Base-by-base conservation (phyloP, 352 stramenopile genomes). In the Aphanomyces astaci region DNA sequence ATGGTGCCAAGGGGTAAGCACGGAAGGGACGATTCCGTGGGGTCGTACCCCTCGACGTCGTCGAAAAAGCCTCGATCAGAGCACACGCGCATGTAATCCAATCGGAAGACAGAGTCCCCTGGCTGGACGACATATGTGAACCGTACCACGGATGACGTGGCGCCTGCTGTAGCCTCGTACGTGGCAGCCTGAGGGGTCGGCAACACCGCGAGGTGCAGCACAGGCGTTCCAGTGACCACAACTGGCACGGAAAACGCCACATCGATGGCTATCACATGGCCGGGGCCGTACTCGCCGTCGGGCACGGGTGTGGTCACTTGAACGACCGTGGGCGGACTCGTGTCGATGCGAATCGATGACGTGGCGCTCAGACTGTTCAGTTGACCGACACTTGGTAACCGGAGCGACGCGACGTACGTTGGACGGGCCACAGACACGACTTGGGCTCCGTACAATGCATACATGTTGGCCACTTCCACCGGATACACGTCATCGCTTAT, bases 301-400 rank as follows among this genome's bases (percentile, higher is more conserved):
- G 79, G 43, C 25, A 76, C 81, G 1, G 68, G 36, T 51, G 73
- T 86, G 0, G 73, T 72, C 2, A 94, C 83, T 2, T 70, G 63
- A 1, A 89, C 45, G 4, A 91, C 75, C 11, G 75, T 72, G 11
- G 82, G 83, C 4, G 78, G 76, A n/a, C 76, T 53, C 0, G 78
- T 87, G 36, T 91, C 81, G 25, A 94, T 78, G 9, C 78, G 76
- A 48, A 94, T 82, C 39, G 88, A 76, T 3, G 77, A 73, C n/a
- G 78, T 81, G 19, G 82, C 84, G 32, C 82, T 90, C 4, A 92
- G 56, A 65, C 80, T 90, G 7, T 75, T 79, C 0, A 75, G 82
- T 1, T 74, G 22, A 24, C 72, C 64, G 1, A 80, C 75, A 1
- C 70, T 28, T 13, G 84, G 84, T 3, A 92, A 64, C 0, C 76